Percentiles rank a stretch among this genome's conserved stretches.
These are phyloP conservation scores for Firmiana major DNA, from an alignment of 345 rosid genomes.

Conservation along the genomic window DNA sequence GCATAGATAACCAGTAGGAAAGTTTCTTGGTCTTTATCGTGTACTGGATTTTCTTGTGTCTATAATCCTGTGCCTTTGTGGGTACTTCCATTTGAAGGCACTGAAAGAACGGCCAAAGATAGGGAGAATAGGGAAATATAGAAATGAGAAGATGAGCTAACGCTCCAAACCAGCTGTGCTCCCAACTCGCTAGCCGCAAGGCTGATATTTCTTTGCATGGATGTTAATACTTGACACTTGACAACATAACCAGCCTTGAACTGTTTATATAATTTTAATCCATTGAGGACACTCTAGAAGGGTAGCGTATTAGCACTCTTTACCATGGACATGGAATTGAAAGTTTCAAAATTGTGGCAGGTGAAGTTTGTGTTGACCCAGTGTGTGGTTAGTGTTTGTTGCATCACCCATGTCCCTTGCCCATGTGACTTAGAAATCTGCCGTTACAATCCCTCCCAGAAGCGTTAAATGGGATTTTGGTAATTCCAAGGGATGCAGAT, in stretches of 20 bases:
- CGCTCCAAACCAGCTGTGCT: slow-evolving; percentile 49
- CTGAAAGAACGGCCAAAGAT: not conserved
- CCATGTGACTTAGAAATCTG: not conserved
- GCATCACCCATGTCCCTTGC: no score
- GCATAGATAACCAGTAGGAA: slow-evolving; percentile 47
- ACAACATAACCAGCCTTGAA: not conserved
- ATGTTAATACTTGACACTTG: not conserved
- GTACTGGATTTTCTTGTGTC: slow-evolving; percentile 33
- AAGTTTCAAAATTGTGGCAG: slow-evolving; percentile 5
- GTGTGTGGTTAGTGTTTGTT: not conserved
- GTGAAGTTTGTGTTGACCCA: not conserved
- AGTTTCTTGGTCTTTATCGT: slow-evolving; percentile 53
- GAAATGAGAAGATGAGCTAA: slow-evolving; percentile 62
- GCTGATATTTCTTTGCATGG: not conserved
- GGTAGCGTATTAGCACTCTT: not conserved
- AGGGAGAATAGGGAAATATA: slow-evolving; percentile 20
- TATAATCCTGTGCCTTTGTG: slow-evolving; percentile 33
- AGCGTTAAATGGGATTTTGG: slow-evolving; percentile 4
- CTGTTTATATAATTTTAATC: not conserved
- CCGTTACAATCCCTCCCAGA: not conserved
- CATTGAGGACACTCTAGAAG: not conserved
- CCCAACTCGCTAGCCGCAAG: not conserved
- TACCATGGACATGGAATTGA: not conserved
- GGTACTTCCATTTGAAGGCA: slow-evolving; percentile 60
- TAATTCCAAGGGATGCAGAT: not conserved